A percentile compares a stretch with the other conserved stretches of the same genome.
Conservation (phyloP, 2,329 filamentous ascomycete genomes). For the Arthrobotrys megalospora region DNA sequence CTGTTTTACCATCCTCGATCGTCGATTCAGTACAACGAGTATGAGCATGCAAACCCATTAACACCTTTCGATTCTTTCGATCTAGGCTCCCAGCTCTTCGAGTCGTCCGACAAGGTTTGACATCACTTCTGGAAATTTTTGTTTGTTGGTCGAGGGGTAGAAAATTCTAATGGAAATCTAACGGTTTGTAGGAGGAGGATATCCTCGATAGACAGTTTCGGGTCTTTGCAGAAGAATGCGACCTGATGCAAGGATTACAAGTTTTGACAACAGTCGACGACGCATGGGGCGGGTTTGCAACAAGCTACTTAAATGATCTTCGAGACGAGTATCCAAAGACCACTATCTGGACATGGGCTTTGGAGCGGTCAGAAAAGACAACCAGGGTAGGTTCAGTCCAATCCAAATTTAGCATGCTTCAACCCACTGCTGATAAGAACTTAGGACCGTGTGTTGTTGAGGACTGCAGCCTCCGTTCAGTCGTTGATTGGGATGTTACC, state of each 20-base stretch:
- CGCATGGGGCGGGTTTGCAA: constrained; percentile 84
- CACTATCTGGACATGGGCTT: constrained; percentile 87
- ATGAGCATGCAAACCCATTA: constrained; percentile 83
- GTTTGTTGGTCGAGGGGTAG: constrained; percentile 2
- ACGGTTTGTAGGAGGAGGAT: constrained; percentile 76
- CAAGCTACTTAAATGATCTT: constrained; percentile 81
- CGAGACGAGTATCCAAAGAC: constrained; percentile 88
- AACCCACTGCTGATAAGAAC: constrained; percentile 27
- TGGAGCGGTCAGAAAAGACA: constrained; percentile 76
- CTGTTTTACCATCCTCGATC: constrained; percentile 93
- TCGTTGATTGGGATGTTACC: constrained; percentile 46
- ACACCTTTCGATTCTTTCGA: constrained; percentile 86
- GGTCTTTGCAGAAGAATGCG: constrained; percentile 91
- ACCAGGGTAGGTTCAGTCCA: constrained; percentile 70
- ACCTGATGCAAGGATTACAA: constrained; percentile 91
- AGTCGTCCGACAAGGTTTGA: constrained; percentile 74
- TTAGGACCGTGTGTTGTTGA: constrained; percentile 54
- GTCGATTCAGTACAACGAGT: constrained; percentile 88
- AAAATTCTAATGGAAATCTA: constrained; percentile 27
- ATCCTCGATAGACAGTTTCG: constrained; percentile 91
- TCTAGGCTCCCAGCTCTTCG: constrained; percentile 82
- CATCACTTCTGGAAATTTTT: constrained; percentile 19
- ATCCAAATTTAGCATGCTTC: constrained; percentile 33
- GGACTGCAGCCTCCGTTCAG: constrained; percentile 39
- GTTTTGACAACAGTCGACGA: constrained; percentile 80